Conservation (phyloP, 352 stramenopile genomes). For the Pythium guiyangense region DNA sequence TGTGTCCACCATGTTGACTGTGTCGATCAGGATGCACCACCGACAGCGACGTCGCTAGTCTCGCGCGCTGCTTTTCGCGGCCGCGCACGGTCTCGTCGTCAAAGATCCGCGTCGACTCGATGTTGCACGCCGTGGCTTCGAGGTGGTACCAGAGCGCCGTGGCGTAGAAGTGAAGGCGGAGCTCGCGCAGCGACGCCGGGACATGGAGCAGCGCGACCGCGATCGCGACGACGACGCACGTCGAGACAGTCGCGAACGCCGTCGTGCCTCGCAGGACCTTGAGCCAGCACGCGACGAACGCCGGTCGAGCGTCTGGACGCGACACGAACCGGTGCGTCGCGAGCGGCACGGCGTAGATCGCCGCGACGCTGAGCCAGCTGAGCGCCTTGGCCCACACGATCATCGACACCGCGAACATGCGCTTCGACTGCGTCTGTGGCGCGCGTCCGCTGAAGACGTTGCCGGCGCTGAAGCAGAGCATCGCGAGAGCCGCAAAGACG, state of each 20-base stretch:
- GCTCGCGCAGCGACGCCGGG: not conserved
- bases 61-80: no score
- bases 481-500: not conserved
- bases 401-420: not conserved
- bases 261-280: slow-evolving; percentile 2
- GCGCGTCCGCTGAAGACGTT: slow-evolving; percentile 1
- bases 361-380: no score
- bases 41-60: no score
- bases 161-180: slow-evolving; percentile 2
- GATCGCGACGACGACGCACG: not conserved
- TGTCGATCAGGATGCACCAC: not conserved
- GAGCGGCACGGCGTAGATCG: slow-evolving; percentile 4
- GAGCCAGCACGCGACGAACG: slow-evolving; percentile 3
- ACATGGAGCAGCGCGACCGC: not conserved
- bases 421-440: not conserved
- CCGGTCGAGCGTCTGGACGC: not conserved
- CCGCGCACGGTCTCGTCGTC: no score
- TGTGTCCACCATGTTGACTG: not conserved
- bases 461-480: slow-evolving; percentile 1
- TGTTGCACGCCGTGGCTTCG: slow-evolving; percentile 1
- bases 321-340: not conserved
- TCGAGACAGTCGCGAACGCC: not conserved
- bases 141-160: not conserved
- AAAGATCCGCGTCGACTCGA: not conserved
- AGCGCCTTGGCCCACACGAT: slow-evolving; percentile 7